Conservation (phyloP, 306 rosid species). For the Lathyrus oleraceus region DNA sequence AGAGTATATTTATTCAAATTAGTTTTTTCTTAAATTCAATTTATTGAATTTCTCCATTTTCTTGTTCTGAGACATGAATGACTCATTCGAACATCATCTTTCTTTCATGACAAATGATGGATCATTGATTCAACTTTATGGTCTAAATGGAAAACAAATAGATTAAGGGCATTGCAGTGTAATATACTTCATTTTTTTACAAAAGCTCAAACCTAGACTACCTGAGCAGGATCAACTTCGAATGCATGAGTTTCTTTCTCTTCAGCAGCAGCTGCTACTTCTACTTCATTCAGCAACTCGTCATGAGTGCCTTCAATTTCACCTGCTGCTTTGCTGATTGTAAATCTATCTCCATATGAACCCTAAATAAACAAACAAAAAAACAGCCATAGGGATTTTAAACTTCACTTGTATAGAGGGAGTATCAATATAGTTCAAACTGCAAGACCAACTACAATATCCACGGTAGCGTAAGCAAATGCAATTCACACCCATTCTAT, state of each 20-base stretch:
- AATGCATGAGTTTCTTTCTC: slow-evolving; percentile 91
- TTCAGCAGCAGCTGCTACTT: slow-evolving; percentile 83
- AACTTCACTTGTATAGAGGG: slow-evolving; percentile 9
- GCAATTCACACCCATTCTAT: slow-evolving; percentile 15
- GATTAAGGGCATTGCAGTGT: neutral
- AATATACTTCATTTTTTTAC: slow-evolving; percentile 1
- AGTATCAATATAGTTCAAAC: slow-evolving; percentile 21
- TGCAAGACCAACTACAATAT: neutral
- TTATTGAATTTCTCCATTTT: neutral
- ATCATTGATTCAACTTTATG: slow-evolving; percentile 16
- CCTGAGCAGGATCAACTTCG: slow-evolving; percentile 85
- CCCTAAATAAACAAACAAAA: slow-evolving; percentile 43
- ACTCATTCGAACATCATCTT: slow-evolving; percentile 2
- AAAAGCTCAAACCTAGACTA: slow-evolving; percentile 36
- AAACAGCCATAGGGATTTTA: slow-evolving; percentile 15
- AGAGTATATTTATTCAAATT: neutral
- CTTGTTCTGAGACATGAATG: slow-evolving; percentile 4
- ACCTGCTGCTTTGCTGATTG: slow-evolving; percentile 80
- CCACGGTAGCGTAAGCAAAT: slow-evolving; percentile 1
- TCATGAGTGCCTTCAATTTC: slow-evolving; percentile 69
- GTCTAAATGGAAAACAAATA: slow-evolving; percentile 13
- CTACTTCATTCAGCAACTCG: slow-evolving; percentile 82
- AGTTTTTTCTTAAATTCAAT: neutral
- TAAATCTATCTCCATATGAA: slow-evolving; percentile 74
- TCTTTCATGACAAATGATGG: slow-evolving; percentile 4